Evolutionary conservation across 2,329 filamentous ascomycete species (phyloP).

Genomic region (Rutstroemia sp.): DNA sequence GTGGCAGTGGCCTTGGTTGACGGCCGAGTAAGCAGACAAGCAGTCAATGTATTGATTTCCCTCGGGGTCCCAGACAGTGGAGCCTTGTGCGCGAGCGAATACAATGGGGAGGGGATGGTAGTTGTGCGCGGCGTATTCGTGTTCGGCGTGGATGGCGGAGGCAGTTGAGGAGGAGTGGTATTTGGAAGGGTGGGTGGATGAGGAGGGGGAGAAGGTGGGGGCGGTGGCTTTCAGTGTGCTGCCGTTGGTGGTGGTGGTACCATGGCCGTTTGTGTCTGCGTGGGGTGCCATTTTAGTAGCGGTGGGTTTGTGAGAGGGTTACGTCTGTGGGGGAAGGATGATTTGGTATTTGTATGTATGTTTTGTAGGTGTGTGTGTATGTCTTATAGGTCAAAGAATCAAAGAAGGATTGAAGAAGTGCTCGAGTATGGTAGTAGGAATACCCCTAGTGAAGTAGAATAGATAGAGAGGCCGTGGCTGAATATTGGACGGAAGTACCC

Average conservation of each 20-base stretch:
- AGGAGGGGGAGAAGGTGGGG: conserved; percentile 25
- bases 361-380: neutral
- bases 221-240: conserved; percentile 31
- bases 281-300: conserved; percentile 47
- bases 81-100: conserved; percentile 77
- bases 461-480: neutral
- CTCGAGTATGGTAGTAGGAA: neutral
- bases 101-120: conserved; percentile 96
- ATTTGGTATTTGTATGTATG: neutral
- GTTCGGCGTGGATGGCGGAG: conserved; percentile 72
- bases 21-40: conserved; percentile 93
- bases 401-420: neutral
- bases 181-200: conserved; percentile 26
- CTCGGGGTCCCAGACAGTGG: conserved; percentile 95
- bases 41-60: conserved; percentile 95
- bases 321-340: too few relatives aligned
- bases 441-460: neutral
- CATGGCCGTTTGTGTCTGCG: conserved; percentile 35
- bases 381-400: neutral
- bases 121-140: conserved; percentile 89
- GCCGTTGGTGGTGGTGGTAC: conserved; percentile 25
- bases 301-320: too few relatives aligned
- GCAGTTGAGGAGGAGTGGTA: conserved; percentile 74
- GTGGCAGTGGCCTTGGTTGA: conserved; percentile 98
- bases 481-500: neutral